Conservation (phyloP, 345 rosid genomes). For the Noccaea bulbosa region DNA sequence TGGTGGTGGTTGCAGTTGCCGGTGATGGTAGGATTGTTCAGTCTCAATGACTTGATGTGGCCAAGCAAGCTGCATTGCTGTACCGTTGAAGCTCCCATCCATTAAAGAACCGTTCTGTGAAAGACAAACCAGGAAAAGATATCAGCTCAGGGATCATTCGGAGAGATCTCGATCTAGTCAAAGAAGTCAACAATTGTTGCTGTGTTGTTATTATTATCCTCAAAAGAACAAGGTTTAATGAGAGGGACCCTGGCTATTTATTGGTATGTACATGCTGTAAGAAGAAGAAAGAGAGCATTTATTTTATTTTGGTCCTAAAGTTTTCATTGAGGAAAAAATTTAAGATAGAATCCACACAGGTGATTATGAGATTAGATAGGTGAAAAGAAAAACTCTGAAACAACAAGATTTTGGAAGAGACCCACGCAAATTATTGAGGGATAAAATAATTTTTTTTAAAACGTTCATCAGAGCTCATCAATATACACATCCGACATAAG, state of each 20-base stretch:
- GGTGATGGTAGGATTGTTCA: constrained; percentile 44
- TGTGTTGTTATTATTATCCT: constrained; percentile 41
- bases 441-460: neutral
- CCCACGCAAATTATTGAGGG: constrained; percentile 38
- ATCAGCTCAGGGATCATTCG: constrained; percentile 32
- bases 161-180: constrained; percentile 37
- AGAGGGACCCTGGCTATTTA: constrained; percentile 42
- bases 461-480: constrained; percentile 31
- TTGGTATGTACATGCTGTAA: constrained; percentile 43
- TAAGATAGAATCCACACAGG: constrained; percentile 23
- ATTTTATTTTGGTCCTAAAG: constrained; percentile 35
- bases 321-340: constrained; percentile 17
- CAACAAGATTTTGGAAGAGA: constrained; percentile 37
- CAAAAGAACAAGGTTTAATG: constrained; percentile 37
- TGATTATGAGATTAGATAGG: constrained; percentile 26
- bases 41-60: constrained; percentile 59
- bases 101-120: constrained; percentile 65
- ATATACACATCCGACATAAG: constrained; percentile 40
- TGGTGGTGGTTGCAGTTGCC: constrained; percentile 73
- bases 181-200: constrained; percentile 37
- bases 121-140: constrained; percentile 3
- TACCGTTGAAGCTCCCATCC: constrained; percentile 63
- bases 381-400: constrained; percentile 33
- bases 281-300: constrained; percentile 30
- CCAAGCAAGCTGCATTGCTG: constrained; percentile 69